Evolutionary conservation across 1,139 yeast genomes (phyloP), one percentile per base, ranked within the genome.

Genomic region (Saccharomyces hybrid): DNA sequence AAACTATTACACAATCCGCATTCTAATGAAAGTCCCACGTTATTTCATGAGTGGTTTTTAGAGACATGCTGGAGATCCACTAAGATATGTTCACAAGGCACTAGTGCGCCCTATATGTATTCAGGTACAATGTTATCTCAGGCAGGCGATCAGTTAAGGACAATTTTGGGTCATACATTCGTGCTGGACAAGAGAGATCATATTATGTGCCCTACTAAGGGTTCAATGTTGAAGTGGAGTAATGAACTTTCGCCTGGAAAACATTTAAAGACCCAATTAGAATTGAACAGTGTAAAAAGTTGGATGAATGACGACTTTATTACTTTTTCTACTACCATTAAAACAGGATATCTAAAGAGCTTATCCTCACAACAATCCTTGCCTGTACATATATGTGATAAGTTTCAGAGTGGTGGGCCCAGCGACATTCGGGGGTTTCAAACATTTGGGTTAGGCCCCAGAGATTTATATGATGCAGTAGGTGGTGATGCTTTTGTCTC

Each of bases 401-500:
- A 79, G 49, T 77, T 83, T 57, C 82, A 80, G 61, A 73, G 86
- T n/a, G 87, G 95, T 62, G 73, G 73, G 4, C 63, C 68, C 8
- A 70, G 68, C 53, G 72, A 69, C 54, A 61, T 70, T 5, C 63
- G 73, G 42, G 62, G 69, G 44, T 70, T 67, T 49, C 66, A 68
- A 38, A 49, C 59, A 5, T 86, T 88, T 69, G 95, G 97, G 0
- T 69, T 91, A 38, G 99, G 99, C 0, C 97, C 98, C 1, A 84
- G 86, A 63, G 85, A 71, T 49, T 57, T 64, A n/a, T 67, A 66
- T 23, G 73, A 73, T 57, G 63, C 86, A 1, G 68, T 89, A 20
- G 99, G 99, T 3, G 99, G 98, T 3, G 90, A 90, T 65, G 74
- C 83, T 1, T 86, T 83, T 61, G 65, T 82, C 34, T 82, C 86